These are phyloP conservation scores for Penicillium antarcticum DNA, from an alignment of 495 filamentous ascomycete genomes.

Conservation along the genomic window DNA sequence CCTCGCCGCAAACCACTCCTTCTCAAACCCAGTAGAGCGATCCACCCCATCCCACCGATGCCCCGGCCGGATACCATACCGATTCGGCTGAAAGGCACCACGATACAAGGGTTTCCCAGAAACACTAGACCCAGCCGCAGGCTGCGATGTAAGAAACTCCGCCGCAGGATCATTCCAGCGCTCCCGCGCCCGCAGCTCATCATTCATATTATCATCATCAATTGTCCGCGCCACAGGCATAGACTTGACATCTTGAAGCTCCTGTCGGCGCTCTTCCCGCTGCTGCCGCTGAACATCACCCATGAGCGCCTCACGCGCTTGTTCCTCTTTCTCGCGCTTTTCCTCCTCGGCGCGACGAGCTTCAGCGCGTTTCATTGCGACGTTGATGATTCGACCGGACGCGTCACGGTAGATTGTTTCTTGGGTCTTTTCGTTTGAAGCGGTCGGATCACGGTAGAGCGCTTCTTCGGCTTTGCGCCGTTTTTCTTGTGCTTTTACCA, in stretches of 20 bases:
- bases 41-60: slow-evolving; percentile 98
- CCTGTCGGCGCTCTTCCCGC: slow-evolving; percentile 54
- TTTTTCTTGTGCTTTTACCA: slow-evolving; percentile 72
- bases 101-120: slow-evolving; percentile 74
- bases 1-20: slow-evolving; percentile 84
- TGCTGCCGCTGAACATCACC: slow-evolving; percentile 77
- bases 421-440: slow-evolving; percentile 40
- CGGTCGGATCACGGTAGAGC: slow-evolving; percentile 34
- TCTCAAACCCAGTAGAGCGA: slow-evolving; percentile 90
- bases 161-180: slow-evolving; percentile 96
- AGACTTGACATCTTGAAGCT: slow-evolving; percentile 70
- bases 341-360: slow-evolving; percentile 70
- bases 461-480: slow-evolving; percentile 40
- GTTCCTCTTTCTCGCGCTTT: slow-evolving; percentile 59
- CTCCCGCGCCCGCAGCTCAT: slow-evolving; percentile 67
- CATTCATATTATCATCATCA: slow-evolving; percentile 82
- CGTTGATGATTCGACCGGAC: slow-evolving; percentile 84
- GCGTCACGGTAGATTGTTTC: slow-evolving; percentile 96
- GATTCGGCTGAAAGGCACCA: slow-evolving; percentile 80
- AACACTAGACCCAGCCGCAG: slow-evolving; percentile 35
- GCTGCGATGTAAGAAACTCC: slow-evolving; percentile 63
- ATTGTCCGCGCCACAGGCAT: slow-evolving; percentile 75
- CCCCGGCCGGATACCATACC: slow-evolving; percentile 89
- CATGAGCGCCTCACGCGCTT: slow-evolving; percentile 61
- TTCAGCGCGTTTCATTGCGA: slow-evolving; percentile 85